A percentile compares a stretch with the other conserved stretches of the same genome.
Conservation (phyloP, 768 basidiomycete species). For the Podaxis rugospora region DNA sequence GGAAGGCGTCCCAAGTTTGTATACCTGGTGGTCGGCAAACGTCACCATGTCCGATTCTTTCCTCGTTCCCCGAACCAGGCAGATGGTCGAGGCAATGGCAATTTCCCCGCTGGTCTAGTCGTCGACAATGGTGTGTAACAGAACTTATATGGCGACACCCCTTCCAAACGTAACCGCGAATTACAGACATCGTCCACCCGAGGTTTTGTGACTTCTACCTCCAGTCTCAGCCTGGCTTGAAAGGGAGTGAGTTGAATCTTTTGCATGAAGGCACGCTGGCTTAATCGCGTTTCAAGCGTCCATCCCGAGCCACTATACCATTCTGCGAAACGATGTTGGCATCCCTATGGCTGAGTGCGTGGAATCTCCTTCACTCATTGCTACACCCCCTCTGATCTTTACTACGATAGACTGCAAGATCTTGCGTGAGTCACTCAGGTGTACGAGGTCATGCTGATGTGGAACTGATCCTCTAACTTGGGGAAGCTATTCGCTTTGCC, state of each 20-base stretch:
- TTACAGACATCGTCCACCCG: constrained; percentile 35
- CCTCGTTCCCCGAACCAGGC: neutral
- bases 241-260: constrained; percentile 39
- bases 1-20: constrained; percentile 34
- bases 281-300: neutral
- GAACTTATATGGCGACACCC: constrained; percentile 8
- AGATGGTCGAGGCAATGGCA: constrained; percentile 45
- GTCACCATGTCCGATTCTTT: constrained; percentile 54
- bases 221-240: constrained; percentile 50
- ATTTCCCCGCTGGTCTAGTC: constrained; percentile 39
- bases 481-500: constrained; percentile 45
- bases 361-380: neutral
- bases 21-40: constrained; percentile 60
- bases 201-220: constrained; percentile 48
- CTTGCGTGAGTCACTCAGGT: constrained; percentile 3
- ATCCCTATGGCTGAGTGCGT: constrained; percentile 24
- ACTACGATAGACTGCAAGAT: constrained; percentile 3
- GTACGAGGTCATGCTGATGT: neutral
- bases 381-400: neutral
- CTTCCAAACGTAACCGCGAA: constrained; percentile 9
- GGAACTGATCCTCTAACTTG: neutral
- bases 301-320: constrained; percentile 50
- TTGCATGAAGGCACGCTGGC: neutral
- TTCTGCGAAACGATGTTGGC: constrained; percentile 32
- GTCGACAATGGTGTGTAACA: constrained; percentile 21